These are phyloP conservation scores for Phytophthora rubi DNA, from an alignment of 352 stramenopile species.

Conservation along the genomic window DNA sequence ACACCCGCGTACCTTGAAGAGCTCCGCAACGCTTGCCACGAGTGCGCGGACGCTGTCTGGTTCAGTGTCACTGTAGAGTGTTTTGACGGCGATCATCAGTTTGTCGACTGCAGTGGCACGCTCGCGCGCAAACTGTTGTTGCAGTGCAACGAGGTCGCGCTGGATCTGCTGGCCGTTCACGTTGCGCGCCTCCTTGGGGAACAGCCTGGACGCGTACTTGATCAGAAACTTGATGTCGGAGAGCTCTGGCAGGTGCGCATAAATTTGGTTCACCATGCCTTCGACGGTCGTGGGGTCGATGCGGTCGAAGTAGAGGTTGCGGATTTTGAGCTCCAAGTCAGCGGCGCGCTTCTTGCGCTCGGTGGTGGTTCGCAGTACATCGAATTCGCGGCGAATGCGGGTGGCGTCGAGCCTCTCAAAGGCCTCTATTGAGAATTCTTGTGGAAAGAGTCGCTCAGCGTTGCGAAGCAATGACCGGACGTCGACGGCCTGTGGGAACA, in stretches of 20 bases:
- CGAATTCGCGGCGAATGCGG: conserved; percentile 44
- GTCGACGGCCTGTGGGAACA: conserved; percentile 65
- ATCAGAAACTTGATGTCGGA: conserved; percentile 87
- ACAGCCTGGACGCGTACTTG: conserved; percentile 69
- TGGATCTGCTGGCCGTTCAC: conserved; percentile 74
- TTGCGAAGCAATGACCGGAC: conserved; percentile 86
- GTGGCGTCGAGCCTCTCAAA: conserved; percentile 39
- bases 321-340: conserved; percentile 90
- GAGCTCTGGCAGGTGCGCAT: conserved; percentile 71
- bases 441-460: conserved; percentile 80
- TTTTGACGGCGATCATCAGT: conserved; percentile 60
- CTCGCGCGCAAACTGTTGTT: conserved; percentile 72
- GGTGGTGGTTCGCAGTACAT: conserved; percentile 50
- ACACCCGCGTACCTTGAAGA: conserved; percentile 69
- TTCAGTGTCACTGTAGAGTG: conserved; percentile 84
- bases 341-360: conserved; percentile 82
- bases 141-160: conserved; percentile 57
- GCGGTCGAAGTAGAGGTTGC: conserved; percentile 90
- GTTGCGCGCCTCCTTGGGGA: conserved; percentile 65
- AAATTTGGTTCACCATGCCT: conserved; percentile 83
- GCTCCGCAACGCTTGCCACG: conserved; percentile 53
- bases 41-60: conserved; percentile 67
- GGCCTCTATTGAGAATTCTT: conserved; percentile 41
- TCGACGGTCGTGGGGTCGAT: conserved; percentile 86
- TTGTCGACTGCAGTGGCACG: conserved; percentile 71